A percentile compares a stretch with the other conserved stretches of the same genome.
Evolutionary conservation across 2,329 filamentous ascomycete species (phyloP).

Genomic region (Tolypocladium inflatum): DNA sequence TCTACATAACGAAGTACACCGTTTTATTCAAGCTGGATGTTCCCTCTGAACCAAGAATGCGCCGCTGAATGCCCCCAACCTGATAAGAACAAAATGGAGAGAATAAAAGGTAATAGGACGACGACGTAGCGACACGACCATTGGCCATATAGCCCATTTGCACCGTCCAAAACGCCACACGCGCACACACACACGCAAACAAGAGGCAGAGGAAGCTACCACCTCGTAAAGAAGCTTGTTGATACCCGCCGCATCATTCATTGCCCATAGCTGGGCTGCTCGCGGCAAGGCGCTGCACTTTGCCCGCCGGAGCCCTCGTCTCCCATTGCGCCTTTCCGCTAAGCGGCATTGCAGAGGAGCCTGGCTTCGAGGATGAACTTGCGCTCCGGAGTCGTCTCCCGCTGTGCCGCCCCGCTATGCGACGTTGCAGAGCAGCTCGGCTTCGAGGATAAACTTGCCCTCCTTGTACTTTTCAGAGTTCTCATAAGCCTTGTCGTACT

Average conservation of each 20-base stretch:
- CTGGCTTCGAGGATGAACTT: conserved; percentile 96
- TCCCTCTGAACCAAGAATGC: background rate
- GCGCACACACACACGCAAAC: background rate
- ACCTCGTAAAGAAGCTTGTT: background rate
- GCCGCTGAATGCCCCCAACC: background rate
- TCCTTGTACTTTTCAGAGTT: conserved; percentile 94
- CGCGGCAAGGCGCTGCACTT: background rate
- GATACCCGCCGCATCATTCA: background rate
- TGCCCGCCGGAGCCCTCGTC: background rate
- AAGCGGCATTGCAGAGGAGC: conserved; percentile 67
- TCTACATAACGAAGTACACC: background rate
- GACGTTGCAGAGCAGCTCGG: conserved; percentile 78
- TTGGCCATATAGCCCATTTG: background rate
- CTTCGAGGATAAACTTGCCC: conserved; percentile 94
- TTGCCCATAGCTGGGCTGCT: background rate
- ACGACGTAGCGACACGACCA: background rate
- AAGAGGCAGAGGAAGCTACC: background rate
- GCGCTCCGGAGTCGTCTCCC: conserved; percentile 48
- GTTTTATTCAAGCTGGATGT: background rate
- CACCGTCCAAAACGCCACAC: background rate
- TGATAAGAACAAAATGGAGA: background rate
- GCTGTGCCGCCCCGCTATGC: conserved; percentile 16
- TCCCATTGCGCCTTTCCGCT: background rate
- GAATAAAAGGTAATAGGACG: too few species aligned
- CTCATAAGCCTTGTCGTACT: conserved; percentile 97